Base-by-base conservation (phyloP, 2,329 filamentous ascomycete species). In the Colletotrichum phormii region DNA sequence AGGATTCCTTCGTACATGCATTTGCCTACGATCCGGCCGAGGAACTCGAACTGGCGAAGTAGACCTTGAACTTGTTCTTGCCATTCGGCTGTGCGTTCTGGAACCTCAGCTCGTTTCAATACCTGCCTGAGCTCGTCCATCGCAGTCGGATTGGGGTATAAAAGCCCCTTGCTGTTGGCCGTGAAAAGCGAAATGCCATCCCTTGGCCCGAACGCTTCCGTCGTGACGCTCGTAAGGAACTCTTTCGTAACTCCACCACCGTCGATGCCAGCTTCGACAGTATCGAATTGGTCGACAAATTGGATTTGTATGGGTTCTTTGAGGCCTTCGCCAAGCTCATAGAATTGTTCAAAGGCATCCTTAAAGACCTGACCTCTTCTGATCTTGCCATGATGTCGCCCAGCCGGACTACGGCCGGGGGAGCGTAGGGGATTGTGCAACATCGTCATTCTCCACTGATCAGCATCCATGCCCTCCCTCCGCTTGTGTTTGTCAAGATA, bases 171-270 rank as follows among this genome's bases (percentile, higher is more conserved):
- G 73, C 94, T 92, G 79, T 97, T 99, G 64, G 95, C 92, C 5
- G 91, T 86, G 79, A 99, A 99, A 75, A 74, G 55, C 7, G 64
- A 58, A 79, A 97, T 89, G 54, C 88, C 86, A 18, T 89, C 84
- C 2, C 86, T 84, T 24, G 86, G 84, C 3, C 88, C 89, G 79
- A 98, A 97, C 0, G 95, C 95, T 80, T 98, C 94, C 24, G 89
- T 92, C 1, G 95, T 97, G 61, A 98, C 90, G 74, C 94, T 97
- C 1, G 92, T 98, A 13, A 99, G 86, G 74, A 99, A 99, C 78
- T 99, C 97, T 77, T 99, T 99, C 2, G 96, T 98, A 9, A 99
- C 97, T 74, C 97, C 97, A 9, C 97, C 97, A 0, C 97, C 97
- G 79, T 99, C 97, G 67, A 99, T 98, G 11, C 97, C 97, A 13